phyloP scores from a whole-genome alignment of 1,139 yeast species.

The Debaryomyces subglobosus region DNA sequence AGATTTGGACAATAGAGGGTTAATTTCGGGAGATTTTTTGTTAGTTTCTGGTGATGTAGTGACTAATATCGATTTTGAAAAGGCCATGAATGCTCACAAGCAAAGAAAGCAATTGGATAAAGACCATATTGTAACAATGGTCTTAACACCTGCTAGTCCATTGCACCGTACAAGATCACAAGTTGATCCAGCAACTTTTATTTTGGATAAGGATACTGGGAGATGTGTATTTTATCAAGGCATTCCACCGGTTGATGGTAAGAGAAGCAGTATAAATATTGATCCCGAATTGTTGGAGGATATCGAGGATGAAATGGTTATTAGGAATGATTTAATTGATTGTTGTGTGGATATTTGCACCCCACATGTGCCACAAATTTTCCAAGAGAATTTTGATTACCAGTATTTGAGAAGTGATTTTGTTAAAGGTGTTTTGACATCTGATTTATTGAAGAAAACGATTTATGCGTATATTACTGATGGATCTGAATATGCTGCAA shows the following conservation, averaged over 20 bases:
- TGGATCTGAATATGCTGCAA: constrained; percentile 79
- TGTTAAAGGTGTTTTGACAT: constrained; percentile 85
- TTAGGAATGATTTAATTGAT: constrained; percentile 91
- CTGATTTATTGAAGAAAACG: constrained; percentile 88
- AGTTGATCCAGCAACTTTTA: constrained; percentile 82
- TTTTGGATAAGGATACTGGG: constrained; percentile 70
- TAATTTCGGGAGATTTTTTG: constrained; percentile 86
- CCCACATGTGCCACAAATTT: constrained; percentile 91
- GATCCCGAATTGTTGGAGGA: constrained; percentile 85
- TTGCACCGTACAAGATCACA: constrained; percentile 79
- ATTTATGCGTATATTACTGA: constrained; percentile 82
- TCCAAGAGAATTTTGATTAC: constrained; percentile 95
- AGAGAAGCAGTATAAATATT: constrained; percentile 58
- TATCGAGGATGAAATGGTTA: constrained; percentile 68
- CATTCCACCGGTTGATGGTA: constrained; percentile 64
- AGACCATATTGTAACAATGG: constrained; percentile 94
- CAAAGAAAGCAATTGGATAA: constrained; percentile 72
- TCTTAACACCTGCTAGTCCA: constrained; percentile 83
- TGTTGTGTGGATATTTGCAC: constrained; percentile 96
- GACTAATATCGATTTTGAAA: constrained; percentile 79
- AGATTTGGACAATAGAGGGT: constrained; percentile 87
- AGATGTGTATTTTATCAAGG: constrained; percentile 85
- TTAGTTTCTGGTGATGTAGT: constrained; percentile 93
- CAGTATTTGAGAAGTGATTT: constrained; percentile 85
- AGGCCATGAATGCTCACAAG: constrained; percentile 74